Percentiles rank a stretch among this genome's conserved stretches.
Evolutionary conservation across 1,139 yeast genomes (phyloP).

Genomic region (Protomyces arabidopsidicola): DNA sequence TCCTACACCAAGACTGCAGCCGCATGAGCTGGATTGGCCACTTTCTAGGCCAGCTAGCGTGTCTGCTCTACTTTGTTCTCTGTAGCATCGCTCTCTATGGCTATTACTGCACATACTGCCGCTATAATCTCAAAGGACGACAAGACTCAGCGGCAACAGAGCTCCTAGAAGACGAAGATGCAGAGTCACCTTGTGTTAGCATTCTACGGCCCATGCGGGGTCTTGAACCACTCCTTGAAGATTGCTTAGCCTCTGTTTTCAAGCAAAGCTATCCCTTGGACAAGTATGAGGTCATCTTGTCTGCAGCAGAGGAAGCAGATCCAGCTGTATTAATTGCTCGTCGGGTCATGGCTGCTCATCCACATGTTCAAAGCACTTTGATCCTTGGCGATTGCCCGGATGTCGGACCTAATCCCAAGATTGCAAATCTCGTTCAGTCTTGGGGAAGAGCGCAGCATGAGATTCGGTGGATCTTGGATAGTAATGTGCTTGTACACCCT

Average conservation of each 20-base stretch:
- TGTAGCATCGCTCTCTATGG: neutral
- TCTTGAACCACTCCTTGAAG: slow-evolving; percentile 65
- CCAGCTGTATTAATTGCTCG: slow-evolving; percentile 59
- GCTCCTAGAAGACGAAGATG: neutral
- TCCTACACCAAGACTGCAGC: neutral
- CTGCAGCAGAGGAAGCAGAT: slow-evolving; percentile 63
- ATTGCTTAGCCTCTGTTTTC: slow-evolving; percentile 66
- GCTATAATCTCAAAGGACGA: neutral
- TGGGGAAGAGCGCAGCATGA: slow-evolving; percentile 64
- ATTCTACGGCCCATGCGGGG: slow-evolving; percentile 82
- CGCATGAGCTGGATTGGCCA: neutral
- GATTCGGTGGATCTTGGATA: slow-evolving; percentile 80
- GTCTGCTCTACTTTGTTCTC: neutral
- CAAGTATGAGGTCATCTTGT: slow-evolving; percentile 65
- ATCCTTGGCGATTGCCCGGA: slow-evolving; percentile 47
- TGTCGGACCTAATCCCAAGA: slow-evolving; percentile 85
- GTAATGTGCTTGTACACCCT: slow-evolving; percentile 75
- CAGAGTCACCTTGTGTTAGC: slow-evolving; percentile 53
- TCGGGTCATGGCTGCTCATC: slow-evolving; percentile 51
- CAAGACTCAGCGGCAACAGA: neutral
- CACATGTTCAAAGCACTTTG: slow-evolving; percentile 56
- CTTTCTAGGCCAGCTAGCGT: neutral
- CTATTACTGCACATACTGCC: neutral
- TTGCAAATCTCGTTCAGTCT: slow-evolving; percentile 78
- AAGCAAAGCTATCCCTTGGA: slow-evolving; percentile 59